Evolutionary conservation across 495 filamentous ascomycete species (phyloP).

Genomic region (Xylona heveae): DNA sequence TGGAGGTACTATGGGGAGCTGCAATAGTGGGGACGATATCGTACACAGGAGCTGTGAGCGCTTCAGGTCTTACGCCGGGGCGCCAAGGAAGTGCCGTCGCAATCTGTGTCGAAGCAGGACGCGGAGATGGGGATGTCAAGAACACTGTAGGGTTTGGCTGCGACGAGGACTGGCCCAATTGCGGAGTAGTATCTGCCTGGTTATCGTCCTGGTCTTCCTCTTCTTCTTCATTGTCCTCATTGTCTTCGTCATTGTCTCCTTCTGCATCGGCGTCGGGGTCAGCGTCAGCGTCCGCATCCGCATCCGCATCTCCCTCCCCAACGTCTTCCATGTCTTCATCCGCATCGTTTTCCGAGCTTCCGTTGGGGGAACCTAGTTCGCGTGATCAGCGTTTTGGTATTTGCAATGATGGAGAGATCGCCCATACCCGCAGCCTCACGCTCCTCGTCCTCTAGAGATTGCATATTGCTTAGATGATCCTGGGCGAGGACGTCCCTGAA

Average conservation of each 20-base stretch:
- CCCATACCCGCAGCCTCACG: background rate
- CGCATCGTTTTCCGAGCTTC: slow-evolving; percentile 49
- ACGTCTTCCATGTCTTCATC: slow-evolving; percentile 46
- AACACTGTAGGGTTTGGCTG: slow-evolving; percentile 21
- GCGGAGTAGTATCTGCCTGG: slow-evolving; percentile 15
- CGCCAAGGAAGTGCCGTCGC: slow-evolving; percentile 23
- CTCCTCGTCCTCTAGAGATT: no score
- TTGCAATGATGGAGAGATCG: slow-evolving; percentile 1
- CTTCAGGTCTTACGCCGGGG: slow-evolving; percentile 58
- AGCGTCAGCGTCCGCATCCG: slow-evolving; percentile 17
- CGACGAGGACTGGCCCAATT: slow-evolving; percentile 11
- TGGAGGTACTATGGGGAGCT: slow-evolving; percentile 83
- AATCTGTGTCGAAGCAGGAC: slow-evolving; percentile 20
- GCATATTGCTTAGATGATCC: no score
- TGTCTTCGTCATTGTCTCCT: slow-evolving; percentile 23
- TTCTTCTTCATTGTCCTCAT: slow-evolving; percentile 26
- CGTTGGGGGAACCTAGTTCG: slow-evolving; percentile 33
- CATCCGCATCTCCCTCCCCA: slow-evolving; percentile 23
- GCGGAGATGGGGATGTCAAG: slow-evolving; percentile 18
- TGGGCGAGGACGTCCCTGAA: no score
- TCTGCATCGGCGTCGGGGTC: slow-evolving; percentile 29
- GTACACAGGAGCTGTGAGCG: slow-evolving; percentile 62
- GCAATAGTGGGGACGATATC: slow-evolving; percentile 96
- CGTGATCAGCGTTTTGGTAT: slow-evolving; percentile 7
- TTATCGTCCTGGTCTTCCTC: slow-evolving; percentile 30